Evolutionary conservation across 495 filamentous ascomycete genomes (phyloP), one percentile per base, ranked within the genome.

Genomic region (Cenococcum geophilum): DNA sequence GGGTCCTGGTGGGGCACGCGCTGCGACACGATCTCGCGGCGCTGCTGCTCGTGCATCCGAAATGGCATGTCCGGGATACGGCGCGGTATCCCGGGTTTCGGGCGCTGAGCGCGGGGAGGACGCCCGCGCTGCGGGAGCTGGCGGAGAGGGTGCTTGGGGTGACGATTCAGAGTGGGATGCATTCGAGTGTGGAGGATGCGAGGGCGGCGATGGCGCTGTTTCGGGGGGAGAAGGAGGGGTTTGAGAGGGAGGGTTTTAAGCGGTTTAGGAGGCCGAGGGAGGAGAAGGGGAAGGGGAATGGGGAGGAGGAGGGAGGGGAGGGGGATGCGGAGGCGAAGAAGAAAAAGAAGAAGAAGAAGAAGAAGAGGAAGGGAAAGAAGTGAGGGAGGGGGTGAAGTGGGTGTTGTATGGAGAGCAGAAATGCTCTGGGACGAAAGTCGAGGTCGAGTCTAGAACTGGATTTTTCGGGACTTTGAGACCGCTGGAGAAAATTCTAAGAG

Each of bases 1-100:
- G 88, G 16, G 81, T 97, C 34, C 74, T 98, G 0, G 81, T 98
- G 1, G 93, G 93, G 0, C 93, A 98, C 72, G 89, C 92, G n/a
- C 72, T 97, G 27, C 83, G 85, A 63, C 87, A 97, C 64, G 93
- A 98, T 71, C 72, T 97, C 22, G 80, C 84, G 23, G 92, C 80
- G 8, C 76, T 98, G 47, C 73, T 88, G 37, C 74, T 97, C 25
- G 77, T 80, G 14, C 92, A 97, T 67, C 86, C 92, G 10, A 82
- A 81, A 61, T 78, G 81, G 58, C 84, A 89, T 68, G 85, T 92
- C 25, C 78, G 93, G 59, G 93, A 98, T 73, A 98, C 93, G 43
- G 86, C 88, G 68, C 84, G 83, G 59, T 86, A 88, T 70, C 75
- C 82, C 0, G 80, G 81, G 10, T 97, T 91, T 69, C 80, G 83